Evolutionary conservation across 495 filamentous ascomycete genomes (phyloP).

Genomic region (Aspergillus panamensis): DNA sequence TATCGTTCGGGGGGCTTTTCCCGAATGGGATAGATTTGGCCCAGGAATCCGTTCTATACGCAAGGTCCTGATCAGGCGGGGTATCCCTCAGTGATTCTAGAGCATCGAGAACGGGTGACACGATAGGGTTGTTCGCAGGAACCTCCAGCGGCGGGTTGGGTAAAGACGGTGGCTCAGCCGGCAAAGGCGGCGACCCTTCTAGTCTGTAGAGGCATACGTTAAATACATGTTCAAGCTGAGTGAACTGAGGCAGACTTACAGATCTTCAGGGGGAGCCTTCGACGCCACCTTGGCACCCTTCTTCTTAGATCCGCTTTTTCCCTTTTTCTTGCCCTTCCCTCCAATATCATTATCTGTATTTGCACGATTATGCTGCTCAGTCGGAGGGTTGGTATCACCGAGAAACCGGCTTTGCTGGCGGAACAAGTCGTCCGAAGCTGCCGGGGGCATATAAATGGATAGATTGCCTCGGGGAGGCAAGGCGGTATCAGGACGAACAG

Average conservation of each 20-base stretch:
- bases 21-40: constrained; percentile 47
- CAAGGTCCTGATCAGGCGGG: constrained; percentile 33
- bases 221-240: neutral
- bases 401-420: constrained; percentile 42
- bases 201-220: constrained; percentile 21
- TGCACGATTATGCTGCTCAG: constrained; percentile 25
- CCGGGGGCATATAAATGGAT: constrained; percentile 47
- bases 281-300: constrained; percentile 38
- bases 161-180: constrained; percentile 36
- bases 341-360: constrained; percentile 40
- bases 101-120: constrained; percentile 44
- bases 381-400: constrained; percentile 35
- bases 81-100: constrained; percentile 34
- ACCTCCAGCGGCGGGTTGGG: constrained; percentile 30
- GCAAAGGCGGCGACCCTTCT: constrained; percentile 30
- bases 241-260: constrained; percentile 33
- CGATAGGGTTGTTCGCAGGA: constrained; percentile 31
- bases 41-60: constrained; percentile 46
- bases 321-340: constrained; percentile 48
- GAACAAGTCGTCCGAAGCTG: constrained; percentile 45
- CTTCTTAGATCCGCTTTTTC: constrained; percentile 36
- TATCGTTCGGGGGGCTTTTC: constrained; percentile 47
- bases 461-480: constrained; percentile 33
- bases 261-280: constrained; percentile 36
- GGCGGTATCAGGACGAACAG: constrained; percentile 11